Conservation (phyloP, 2,329 filamentous ascomycete species). For the Talaromyces albobiverticillius region DNA sequence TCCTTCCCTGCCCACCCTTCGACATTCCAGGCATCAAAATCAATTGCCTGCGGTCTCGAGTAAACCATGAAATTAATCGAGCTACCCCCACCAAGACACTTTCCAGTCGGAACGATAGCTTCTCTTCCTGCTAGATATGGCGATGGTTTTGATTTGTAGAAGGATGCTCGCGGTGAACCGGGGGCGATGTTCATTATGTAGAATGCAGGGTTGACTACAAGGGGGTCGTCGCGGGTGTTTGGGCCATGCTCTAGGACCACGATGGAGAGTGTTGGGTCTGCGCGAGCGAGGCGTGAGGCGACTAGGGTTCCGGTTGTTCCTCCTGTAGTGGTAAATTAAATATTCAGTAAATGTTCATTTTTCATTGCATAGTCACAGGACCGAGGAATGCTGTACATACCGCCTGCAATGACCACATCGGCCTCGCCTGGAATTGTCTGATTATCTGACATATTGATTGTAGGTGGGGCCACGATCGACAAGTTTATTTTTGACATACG, state of each 20-base stretch:
- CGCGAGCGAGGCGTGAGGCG: slow-evolving; percentile 50
- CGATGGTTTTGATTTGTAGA: slow-evolving; percentile 50
- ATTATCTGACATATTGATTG: neutral
- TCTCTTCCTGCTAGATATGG: slow-evolving; percentile 26
- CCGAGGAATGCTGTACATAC: too few species aligned
- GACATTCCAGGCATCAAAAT: slow-evolving; percentile 51
- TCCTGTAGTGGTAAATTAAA: slow-evolving; percentile 25
- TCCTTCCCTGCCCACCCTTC: slow-evolving; percentile 53
- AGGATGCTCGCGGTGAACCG: slow-evolving; percentile 49
- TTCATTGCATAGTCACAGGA: too few species aligned
- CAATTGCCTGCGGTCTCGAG: slow-evolving; percentile 35
- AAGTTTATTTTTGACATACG: too few species aligned
- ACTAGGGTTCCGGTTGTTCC: slow-evolving; percentile 51
- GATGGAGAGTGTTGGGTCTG: slow-evolving; percentile 49
- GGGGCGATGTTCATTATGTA: slow-evolving; percentile 50
- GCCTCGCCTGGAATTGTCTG: neutral
- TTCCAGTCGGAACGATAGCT: slow-evolving; percentile 41
- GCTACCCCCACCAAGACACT: slow-evolving; percentile 61
- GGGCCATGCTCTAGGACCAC: slow-evolving; percentile 54
- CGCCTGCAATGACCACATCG: slow-evolving; percentile 7
- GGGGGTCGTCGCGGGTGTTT: slow-evolving; percentile 52
- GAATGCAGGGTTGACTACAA: slow-evolving; percentile 51
- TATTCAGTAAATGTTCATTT: neutral
- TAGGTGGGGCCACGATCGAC: too few species aligned
- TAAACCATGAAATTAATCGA: slow-evolving; percentile 60